Evolutionary conservation across 257 asterid genomes (phyloP), one percentile per base, ranked within the genome.

Genomic region (Forsythia viridissima): DNA sequence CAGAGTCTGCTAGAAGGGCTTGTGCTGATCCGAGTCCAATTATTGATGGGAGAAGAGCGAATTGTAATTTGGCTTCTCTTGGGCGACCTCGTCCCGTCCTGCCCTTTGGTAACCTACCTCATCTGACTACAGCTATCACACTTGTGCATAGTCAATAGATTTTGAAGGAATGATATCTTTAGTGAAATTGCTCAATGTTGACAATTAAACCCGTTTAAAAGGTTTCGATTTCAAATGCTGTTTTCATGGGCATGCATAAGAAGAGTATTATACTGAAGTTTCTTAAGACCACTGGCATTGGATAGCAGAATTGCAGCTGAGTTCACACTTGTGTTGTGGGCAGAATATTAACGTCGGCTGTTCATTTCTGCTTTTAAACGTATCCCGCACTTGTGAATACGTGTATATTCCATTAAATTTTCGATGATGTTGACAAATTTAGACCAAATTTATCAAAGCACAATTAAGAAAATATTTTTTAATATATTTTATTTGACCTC

Each of bases 1-100:
- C 98, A 11, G 99, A 95, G 79, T 91, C 99, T 36, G 98, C 98
- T 39, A 90, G 94, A 86, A 93, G 97, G 87, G 99, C 99, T 7
- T 95, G 99, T 80, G 94, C 88, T 15, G 97, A 95, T 81, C 98
- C 99, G 37, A 77, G 92, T 78, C 99, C 99, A 77, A 82, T 91
- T 72, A 95, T 95, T 78, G 99, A 95, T 86, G 99, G 99, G 77
- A 91, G 99, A 77, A 88, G 97, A 76, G 98, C 98, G 43, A 95
- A 95, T 84, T 95, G 99, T 84, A 95, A 95, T 84, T 82, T 95
- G 87, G 99, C 99, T 84, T 95, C 99, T 41, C 81, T 91, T 9
- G 98, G 99, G 55, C 93, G 99, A 70, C 96, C 99, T 72, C 95
- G 94, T 42, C 97, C 96, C 48, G 82, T 90, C 9, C 79, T 91